Evolutionary conservation across 2,329 filamentous ascomycete genomes (phyloP).

Genomic region (Monilinia fructigena): DNA sequence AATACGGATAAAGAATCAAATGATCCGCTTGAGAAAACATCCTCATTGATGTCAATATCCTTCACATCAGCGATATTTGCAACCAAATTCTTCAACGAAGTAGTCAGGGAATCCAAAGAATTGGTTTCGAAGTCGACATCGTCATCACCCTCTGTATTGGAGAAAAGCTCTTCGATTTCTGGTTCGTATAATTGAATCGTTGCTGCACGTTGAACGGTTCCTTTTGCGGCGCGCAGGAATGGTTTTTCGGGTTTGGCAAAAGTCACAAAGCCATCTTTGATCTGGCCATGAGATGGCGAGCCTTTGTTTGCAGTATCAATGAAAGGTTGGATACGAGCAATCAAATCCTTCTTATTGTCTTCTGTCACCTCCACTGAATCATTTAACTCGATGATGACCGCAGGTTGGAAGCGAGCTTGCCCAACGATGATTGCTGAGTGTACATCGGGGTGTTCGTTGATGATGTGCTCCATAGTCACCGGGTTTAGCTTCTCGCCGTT

Average conservation of each 20-base stretch:
- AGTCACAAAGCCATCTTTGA: constrained; percentile 13
- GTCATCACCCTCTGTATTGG: neutral
- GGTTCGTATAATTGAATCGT: constrained; percentile 20
- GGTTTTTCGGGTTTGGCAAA: constrained; percentile 22
- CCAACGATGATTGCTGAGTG: constrained; percentile 27
- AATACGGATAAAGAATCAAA: constrained; percentile 22
- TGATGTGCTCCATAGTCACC: constrained; percentile 15
- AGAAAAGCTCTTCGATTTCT: constrained; percentile 26
- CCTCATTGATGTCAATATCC: constrained; percentile 5
- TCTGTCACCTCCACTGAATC: neutral
- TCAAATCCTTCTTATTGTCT: constrained; percentile 9
- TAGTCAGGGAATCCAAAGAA: constrained; percentile 7
- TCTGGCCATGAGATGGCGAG: constrained; percentile 18
- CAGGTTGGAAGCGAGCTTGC: constrained; percentile 27
- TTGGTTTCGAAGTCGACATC: constrained; percentile 3
- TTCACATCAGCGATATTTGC: constrained; percentile 10
- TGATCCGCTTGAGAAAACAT: constrained; percentile 19
- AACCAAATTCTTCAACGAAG: constrained; percentile 9
- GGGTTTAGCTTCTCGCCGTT: constrained; percentile 45
- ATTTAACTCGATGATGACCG: constrained; percentile 25
- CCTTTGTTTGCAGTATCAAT: constrained; percentile 23
- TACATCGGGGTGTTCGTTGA: constrained; percentile 10
- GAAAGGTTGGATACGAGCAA: constrained; percentile 31
- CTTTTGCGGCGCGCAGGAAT: constrained; percentile 25
- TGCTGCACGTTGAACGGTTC: constrained; percentile 23